A percentile compares a stretch with the other conserved stretches of the same genome.
Evolutionary conservation across 2,329 filamentous ascomycete genomes (phyloP).

Genomic region (Macroventuria anomochaeta): DNA sequence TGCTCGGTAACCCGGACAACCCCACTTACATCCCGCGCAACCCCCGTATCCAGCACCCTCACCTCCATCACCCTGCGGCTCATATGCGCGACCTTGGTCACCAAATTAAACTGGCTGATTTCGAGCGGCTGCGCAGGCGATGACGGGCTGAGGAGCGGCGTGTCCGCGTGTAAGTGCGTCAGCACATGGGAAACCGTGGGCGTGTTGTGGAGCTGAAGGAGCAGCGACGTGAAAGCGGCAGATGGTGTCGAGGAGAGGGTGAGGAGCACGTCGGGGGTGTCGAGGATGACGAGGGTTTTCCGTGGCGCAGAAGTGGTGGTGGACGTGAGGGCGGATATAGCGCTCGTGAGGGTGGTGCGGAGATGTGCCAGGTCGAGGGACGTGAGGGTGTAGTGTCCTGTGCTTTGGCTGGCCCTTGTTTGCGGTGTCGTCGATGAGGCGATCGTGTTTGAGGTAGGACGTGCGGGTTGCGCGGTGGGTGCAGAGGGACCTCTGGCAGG

Average conservation of each 20-base stretch:
- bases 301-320: conserved; percentile 11
- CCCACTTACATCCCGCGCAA: conserved; percentile 89
- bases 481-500: conserved; percentile 23
- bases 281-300: conserved; percentile 53
- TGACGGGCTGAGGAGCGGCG: conserved; percentile 65
- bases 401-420: background rate
- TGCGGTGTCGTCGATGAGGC: background rate
- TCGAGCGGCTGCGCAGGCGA: conserved; percentile 52
- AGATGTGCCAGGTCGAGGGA: conserved; percentile 37
- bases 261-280: conserved; percentile 53
- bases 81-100: conserved; percentile 75
- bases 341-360: conserved; percentile 33
- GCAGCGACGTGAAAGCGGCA: conserved; percentile 27
- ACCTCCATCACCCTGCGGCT: conserved; percentile 75
- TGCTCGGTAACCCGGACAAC: conserved; percentile 74
- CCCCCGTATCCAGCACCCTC: conserved; percentile 81
- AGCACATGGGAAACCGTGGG: conserved; percentile 71
- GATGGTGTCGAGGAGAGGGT: conserved; percentile 40
- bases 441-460: conserved; percentile 1
- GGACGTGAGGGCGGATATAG: conserved; percentile 34
- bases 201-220: conserved; percentile 38
- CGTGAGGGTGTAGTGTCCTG: conserved; percentile 31
- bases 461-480: conserved; percentile 9
- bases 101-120: conserved; percentile 57
- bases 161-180: conserved; percentile 73